phyloP scores from a whole-genome alignment of 495 filamentous ascomycete genomes.

The Xylaria curta region DNA sequence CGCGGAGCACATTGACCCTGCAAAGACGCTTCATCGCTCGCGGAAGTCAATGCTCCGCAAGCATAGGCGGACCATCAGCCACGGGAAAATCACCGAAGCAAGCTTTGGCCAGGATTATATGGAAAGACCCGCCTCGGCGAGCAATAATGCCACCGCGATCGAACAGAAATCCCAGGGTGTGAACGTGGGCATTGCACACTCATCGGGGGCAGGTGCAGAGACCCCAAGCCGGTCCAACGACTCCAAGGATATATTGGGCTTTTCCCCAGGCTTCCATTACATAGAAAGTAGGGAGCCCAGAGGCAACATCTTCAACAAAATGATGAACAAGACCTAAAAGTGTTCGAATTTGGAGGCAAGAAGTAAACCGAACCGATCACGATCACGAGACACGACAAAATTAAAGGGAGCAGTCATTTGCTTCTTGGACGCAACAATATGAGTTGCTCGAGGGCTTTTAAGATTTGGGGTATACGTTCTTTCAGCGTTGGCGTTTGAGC shows the following conservation, averaged over 20 bases:
- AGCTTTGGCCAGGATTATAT: not conserved
- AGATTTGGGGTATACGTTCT: not conserved
- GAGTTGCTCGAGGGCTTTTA: not conserved
- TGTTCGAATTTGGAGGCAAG: not conserved
- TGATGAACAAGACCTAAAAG: slow-evolving; percentile 20
- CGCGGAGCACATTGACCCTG: slow-evolving; percentile 39
- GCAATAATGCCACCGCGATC: slow-evolving; percentile 25
- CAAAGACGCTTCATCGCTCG: slow-evolving; percentile 37
- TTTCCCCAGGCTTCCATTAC: slow-evolving; percentile 14
- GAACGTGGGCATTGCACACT: not conserved
- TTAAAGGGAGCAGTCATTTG: not conserved
- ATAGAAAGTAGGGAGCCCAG: slow-evolving; percentile 19
- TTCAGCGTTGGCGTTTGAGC: slow-evolving; percentile 20
- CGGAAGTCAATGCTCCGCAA: slow-evolving; percentile 38
- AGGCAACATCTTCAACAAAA: slow-evolving; percentile 30
- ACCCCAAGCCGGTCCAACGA: not conserved
- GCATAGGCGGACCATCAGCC: slow-evolving; percentile 35
- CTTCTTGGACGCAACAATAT: not conserved
- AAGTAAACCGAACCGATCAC: not conserved
- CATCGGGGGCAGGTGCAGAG: not conserved
- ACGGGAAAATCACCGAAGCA: slow-evolving; percentile 28
- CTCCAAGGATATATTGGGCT: not conserved
- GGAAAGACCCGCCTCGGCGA: not conserved
- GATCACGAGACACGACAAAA: slow-evolving; percentile 1
- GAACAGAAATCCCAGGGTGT: not conserved